Evolutionary conservation across 179 eudicot genomes (phyloP).

Genomic region (Silene vulgaris): DNA sequence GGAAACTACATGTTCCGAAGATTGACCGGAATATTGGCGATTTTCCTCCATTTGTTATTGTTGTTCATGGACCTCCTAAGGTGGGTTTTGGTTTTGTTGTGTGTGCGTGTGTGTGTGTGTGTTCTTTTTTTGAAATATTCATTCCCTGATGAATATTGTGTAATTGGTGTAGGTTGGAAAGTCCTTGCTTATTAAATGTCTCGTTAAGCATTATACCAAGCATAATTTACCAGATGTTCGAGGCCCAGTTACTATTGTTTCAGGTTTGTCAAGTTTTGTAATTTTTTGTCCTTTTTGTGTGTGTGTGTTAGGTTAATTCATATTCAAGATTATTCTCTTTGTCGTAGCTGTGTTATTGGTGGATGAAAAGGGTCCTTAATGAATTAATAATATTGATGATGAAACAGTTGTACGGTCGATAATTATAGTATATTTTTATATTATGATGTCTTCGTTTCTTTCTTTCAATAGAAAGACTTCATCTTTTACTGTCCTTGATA

Average conservation of each 20-base stretch:
- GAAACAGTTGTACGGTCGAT: neutral
- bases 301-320: neutral
- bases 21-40: conserved; percentile 70
- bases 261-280: conserved; percentile 43
- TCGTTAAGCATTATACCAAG: conserved; percentile 83
- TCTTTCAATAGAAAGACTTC: neutral
- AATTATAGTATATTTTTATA: neutral
- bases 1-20: conserved; percentile 69
- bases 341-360: neutral
- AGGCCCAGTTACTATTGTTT: conserved; percentile 78
- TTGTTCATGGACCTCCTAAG: conserved; percentile 93
- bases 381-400: neutral
- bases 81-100: conserved; percentile 18
- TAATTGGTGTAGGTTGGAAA: conserved; percentile 60
- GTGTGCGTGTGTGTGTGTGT: neutral
- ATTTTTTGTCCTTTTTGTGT: neutral
- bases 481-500: too few relatives aligned
- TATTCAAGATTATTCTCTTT: neutral
- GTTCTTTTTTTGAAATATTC: neutral
- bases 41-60: conserved; percentile 74
- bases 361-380: neutral
- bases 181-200: conserved; percentile 75
- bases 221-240: conserved; percentile 82
- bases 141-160: neutral
- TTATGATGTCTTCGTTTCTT: neutral